Evolutionary conservation across 2,329 filamentous ascomycete genomes (phyloP), one percentile per base, ranked within the genome.

Genomic region (Neofusicoccum cordaticola): DNA sequence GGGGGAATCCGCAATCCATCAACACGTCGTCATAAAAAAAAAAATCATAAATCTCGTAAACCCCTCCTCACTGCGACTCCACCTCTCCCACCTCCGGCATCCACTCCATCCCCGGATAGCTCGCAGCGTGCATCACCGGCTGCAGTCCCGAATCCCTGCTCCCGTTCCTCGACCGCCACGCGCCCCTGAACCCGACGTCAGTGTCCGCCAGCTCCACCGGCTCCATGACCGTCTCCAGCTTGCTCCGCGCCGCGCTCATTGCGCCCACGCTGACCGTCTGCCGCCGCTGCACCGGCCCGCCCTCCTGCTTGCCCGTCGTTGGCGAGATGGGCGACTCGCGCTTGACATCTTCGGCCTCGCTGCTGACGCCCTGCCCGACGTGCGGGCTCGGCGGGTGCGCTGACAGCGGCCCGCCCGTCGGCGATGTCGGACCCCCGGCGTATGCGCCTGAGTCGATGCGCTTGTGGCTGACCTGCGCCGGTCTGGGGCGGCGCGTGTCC

Each of bases 91-190:
- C 76, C 58, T 72, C 74, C 1, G 87, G 87, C 69, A 85, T 85
- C 88, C 88, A 91, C 73, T 90, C 88, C 77, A 89, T 86, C 0
- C 88, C 88, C 0, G 88, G 88, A 73, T 90, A 91, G 71, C 84
- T 87, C 15, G 87, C 88, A 4, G 88, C 88, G 58, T 81, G 84
- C 88, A 91, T 90, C 66, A 82, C 78, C 13, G 22, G 22, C 22
- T 22, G 22, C 22, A 84, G 83, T 71, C 11, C n/a, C 41, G 41
- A 1, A n/a, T 27, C 58, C 45, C 17, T 11, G 15, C 22, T 22
- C 22, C 22, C 22, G 22, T 22, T 22, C 22, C 22, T 22, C 2
- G 22, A 22, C 22, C 22, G 22, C 22, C 22, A 22, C 22, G 22
- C 22, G 22, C 22, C 34, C 39, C n/a, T 45, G 12, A n/a, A 6